Evolutionary conservation across 352 stramenopile species (phyloP).

Genomic region (Phytophthora hybrid): DNA sequence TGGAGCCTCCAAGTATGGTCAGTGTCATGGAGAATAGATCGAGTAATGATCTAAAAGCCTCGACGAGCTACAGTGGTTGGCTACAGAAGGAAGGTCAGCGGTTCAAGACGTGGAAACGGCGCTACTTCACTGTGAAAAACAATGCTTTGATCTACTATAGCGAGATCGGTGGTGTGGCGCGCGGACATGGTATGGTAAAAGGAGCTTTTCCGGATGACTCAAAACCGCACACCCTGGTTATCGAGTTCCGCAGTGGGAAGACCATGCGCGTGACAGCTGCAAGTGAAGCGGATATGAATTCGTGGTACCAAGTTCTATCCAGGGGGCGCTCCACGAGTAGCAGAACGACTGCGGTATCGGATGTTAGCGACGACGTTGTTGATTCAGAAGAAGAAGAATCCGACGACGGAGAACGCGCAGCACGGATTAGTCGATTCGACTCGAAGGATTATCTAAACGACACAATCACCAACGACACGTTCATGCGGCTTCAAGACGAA

Average conservation of each 20-base stretch:
- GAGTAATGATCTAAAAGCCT: constrained; percentile 34
- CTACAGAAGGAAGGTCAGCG: constrained; percentile 79
- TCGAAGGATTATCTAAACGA: constrained; percentile 78
- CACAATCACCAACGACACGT: constrained; percentile 79
- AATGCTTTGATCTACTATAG: constrained; percentile 79
- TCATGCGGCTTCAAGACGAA: constrained; percentile 58
- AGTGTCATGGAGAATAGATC: constrained; percentile 16
- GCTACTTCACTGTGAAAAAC: constrained; percentile 81
- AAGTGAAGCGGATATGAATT: constrained; percentile 47
- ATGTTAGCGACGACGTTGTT: constrained; percentile 35
- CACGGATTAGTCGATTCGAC: constrained; percentile 48
- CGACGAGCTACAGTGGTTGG: constrained; percentile 62
- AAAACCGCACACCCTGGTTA: constrained; percentile 61
- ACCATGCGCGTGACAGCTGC: constrained; percentile 46
- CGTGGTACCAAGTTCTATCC: constrained; percentile 58
- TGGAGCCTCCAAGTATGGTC: constrained; percentile 21
- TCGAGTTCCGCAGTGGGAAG: constrained; percentile 48
- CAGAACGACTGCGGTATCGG: constrained; percentile 23
- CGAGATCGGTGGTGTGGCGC: constrained; percentile 62
- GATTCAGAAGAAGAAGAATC: constrained; percentile 31
- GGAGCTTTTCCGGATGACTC: constrained; percentile 51
- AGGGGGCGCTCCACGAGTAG: constrained; percentile 27
- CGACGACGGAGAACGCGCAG: constrained; percentile 2
- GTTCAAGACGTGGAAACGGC: constrained; percentile 83
- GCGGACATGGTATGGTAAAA: constrained; percentile 67